phyloP scores from a whole-genome alignment of 164 flowering plant species.

The Stephania yunnanensis region DNA sequence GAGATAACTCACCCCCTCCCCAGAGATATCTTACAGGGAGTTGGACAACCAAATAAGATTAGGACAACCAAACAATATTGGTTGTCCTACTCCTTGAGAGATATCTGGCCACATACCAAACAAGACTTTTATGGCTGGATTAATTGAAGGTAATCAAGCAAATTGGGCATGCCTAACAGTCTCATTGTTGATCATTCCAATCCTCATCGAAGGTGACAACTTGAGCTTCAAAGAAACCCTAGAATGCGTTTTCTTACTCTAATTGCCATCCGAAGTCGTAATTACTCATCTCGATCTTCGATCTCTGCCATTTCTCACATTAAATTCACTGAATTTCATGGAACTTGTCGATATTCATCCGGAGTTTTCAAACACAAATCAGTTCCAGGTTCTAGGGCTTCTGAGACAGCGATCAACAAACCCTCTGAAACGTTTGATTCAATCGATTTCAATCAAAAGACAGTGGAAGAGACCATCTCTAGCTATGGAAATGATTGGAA shows the following conservation, averaged over 20 bases:
- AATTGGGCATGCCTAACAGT: too few species aligned
- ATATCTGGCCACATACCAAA: too few species aligned
- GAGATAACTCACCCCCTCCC: too few species aligned
- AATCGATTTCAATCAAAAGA: conserved; percentile 20
- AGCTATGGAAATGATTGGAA: conserved; percentile 71
- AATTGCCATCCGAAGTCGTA: background rate
- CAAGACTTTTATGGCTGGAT: too few species aligned
- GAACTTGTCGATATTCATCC: background rate
- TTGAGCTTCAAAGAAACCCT: background rate
- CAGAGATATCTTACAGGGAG: too few species aligned
- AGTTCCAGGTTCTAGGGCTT: background rate
- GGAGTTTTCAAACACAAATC: background rate
- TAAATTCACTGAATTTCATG: background rate
- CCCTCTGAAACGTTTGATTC: conserved; percentile 7
- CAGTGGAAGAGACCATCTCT: conserved; percentile 50
- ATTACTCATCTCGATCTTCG: background rate
- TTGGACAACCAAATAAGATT: too few species aligned
- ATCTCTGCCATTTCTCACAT: background rate
- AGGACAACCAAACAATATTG: too few species aligned
- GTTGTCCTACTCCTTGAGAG: too few species aligned
- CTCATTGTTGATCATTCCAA: too few species aligned
- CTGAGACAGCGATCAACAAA: background rate
- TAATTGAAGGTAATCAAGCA: too few species aligned
- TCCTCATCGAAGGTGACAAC: too few species aligned
- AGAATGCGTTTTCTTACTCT: background rate